These are phyloP conservation scores for Penicillium longicatenatum DNA, from an alignment of 495 filamentous ascomycete species.

Conservation along the genomic window DNA sequence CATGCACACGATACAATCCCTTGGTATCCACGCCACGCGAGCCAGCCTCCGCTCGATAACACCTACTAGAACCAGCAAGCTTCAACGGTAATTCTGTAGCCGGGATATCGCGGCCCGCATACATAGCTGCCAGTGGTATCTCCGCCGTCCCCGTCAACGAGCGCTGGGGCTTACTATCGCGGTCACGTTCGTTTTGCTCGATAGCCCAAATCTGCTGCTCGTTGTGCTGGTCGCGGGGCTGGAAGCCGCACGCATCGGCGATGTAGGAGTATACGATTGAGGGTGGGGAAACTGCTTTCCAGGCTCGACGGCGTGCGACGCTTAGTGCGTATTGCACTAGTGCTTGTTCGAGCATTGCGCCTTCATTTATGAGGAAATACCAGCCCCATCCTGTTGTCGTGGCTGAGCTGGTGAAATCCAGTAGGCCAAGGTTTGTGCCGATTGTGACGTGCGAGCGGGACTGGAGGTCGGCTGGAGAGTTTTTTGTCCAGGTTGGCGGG, in stretches of 20 bases:
- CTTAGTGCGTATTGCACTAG: conserved; percentile 81
- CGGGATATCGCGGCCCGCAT: conserved; percentile 69
- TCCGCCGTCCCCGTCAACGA: conserved; percentile 87
- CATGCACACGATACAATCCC: conserved; percentile 96
- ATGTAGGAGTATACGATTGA: conserved; percentile 93
- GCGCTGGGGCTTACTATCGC: conserved; percentile 61
- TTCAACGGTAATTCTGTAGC: conserved; percentile 69
- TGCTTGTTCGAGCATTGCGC: conserved; percentile 87
- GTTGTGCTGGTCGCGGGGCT: conserved; percentile 84
- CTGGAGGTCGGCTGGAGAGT: conserved; percentile 45
- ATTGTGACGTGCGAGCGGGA: conserved; percentile 77
- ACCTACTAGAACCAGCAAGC: conserved; percentile 78
- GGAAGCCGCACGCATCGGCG: conserved; percentile 86
- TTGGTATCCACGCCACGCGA: conserved; percentile 87
- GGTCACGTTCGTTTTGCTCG: conserved; percentile 61
- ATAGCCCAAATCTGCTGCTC: conserved; percentile 90
- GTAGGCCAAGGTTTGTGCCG: conserved; percentile 72
- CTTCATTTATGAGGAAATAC: conserved; percentile 92
- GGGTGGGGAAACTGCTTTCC: conserved; percentile 76
- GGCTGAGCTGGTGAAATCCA: conserved; percentile 82
- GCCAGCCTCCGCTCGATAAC: conserved; percentile 93
- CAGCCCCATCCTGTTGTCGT: conserved; percentile 90
- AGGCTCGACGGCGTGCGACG: conserved; percentile 69
- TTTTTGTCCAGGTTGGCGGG: conserved; percentile 47
- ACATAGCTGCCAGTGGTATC: conserved; percentile 91